Base-by-base conservation (phyloP, 805 yeast species). In the Starmerella etchellsii region DNA sequence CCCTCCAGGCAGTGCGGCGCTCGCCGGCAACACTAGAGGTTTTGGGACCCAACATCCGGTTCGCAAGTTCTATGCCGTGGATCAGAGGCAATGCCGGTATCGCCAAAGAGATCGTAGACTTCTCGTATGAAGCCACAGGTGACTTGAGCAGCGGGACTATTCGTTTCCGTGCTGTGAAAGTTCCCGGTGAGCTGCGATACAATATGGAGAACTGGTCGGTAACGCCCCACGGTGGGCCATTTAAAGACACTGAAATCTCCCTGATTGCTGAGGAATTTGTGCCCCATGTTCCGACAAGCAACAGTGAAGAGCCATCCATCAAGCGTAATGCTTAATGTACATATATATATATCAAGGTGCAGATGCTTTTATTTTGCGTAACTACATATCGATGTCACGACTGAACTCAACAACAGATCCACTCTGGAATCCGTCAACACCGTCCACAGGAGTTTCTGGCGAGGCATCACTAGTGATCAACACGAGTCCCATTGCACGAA, bases 61-160 rank as follows among this genome's bases (percentile, higher is more conserved):
- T 78, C 56, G 71, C 74, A 23, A 74, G 78, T 22, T 62, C 80
- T 27, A 72, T 78, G 65, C 97, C 98, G 4, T 91, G 95, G 95
- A 76, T 88, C 44, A 63, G 69, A 42, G 98, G 98, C 11, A 73
- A 75, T 34, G 65, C 91, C 48, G 84, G 87, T 52, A 83, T 91
- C 23, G 84, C 83, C 46, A 69, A 74, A 46, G 95, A 95, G 21
- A 66, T 71, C 16, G 80, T 91, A 31, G 80, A 88, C 57, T 73
- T 91, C 47, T 59, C 60, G 23, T 85, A 84, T 53, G 62, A 68
- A 27, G 81, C 84, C 28, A 68, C 69, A 50, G 98, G 97, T 10
- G 70, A 70, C 39, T 68, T 69, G 49, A 68, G 65, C 15, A 55
- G 60, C 4, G 77, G 73, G 15, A 66, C 70, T 47, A 71, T 74